phyloP scores from a whole-genome alignment of 2,329 filamentous ascomycete species.

The Alternaria triticina region DNA sequence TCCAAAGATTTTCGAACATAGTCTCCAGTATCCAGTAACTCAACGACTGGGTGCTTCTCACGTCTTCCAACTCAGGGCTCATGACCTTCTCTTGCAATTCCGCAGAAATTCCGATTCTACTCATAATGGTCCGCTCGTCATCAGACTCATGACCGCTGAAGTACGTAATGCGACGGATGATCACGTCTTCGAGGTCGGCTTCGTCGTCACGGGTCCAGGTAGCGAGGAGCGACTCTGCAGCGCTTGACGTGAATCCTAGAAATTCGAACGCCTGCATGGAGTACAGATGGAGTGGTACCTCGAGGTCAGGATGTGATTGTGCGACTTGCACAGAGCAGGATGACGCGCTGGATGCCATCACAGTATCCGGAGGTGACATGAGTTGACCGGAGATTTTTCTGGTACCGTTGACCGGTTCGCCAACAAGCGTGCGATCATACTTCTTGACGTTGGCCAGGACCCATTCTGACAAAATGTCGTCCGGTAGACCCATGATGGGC shows the following conservation, averaged over 20 bases:
- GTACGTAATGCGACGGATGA: not conserved
- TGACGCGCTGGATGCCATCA: not conserved
- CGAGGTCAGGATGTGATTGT: not conserved
- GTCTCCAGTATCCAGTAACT: not conserved
- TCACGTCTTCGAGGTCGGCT: not conserved
- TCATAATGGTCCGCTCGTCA: not conserved
- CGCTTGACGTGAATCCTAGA: not conserved
- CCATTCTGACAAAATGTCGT: not conserved
- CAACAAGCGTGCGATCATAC: not conserved
- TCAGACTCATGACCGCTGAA: not conserved
- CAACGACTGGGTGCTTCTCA: not conserved
- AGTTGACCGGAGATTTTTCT: not conserved
- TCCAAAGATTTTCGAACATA: not conserved
- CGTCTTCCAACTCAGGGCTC: not conserved
- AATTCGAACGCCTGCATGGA: not conserved
- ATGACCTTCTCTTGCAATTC: not conserved
- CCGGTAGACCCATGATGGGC: not conserved
- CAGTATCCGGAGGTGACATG: not conserved
- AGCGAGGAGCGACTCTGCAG: not conserved
- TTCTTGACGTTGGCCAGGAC: not conserved
- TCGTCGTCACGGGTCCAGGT: not conserved
- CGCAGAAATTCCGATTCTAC: not conserved
- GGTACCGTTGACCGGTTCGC: not conserved
- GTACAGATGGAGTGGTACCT: not conserved
- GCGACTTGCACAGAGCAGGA: not conserved